Evolutionary conservation across 169 alveolate species (phyloP).

Genomic region (Eimeria praecox): DNA sequence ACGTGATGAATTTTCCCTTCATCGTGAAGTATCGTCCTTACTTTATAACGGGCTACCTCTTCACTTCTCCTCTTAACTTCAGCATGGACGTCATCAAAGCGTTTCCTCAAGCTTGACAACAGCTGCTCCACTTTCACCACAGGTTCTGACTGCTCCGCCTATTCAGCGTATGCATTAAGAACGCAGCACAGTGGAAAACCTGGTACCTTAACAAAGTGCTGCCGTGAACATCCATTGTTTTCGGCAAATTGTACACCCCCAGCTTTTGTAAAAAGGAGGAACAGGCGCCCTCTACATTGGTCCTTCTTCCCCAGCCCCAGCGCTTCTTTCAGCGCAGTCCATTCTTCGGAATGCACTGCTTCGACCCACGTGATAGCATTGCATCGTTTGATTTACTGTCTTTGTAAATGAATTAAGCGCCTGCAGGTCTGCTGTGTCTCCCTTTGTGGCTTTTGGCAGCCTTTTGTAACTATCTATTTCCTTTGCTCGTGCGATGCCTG

Average conservation of each 20-base stretch:
- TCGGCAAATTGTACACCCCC: too few species aligned
- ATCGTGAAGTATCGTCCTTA: neutral
- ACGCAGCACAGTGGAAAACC: neutral
- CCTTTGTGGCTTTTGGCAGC: neutral
- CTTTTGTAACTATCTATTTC: neutral
- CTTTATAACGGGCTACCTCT: slow-evolving; percentile 74
- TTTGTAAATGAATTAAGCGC: slow-evolving; percentile 35
- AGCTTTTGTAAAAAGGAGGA: too few species aligned
- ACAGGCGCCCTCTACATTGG: neutral
- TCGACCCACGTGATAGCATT: slow-evolving; percentile 21
- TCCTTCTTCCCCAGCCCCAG: neutral
- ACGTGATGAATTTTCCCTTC: neutral
- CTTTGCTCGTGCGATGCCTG: neutral
- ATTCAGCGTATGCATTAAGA: neutral
- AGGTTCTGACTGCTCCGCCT: slow-evolving; percentile 73
- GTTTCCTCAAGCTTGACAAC: slow-evolving; percentile 75
- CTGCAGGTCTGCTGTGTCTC: neutral
- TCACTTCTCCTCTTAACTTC: slow-evolving; percentile 72
- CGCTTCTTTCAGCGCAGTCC: neutral
- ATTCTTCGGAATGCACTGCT: neutral
- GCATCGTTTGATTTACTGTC: slow-evolving; percentile 53
- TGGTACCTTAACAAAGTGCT: neutral
- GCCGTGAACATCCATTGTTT: neutral
- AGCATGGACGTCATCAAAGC: slow-evolving; percentile 80
- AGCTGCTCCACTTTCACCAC: slow-evolving; percentile 73